Evolutionary conservation across 768 basidiomycete genomes (phyloP).

Genomic region (Phlegmacium glaucopus): DNA sequence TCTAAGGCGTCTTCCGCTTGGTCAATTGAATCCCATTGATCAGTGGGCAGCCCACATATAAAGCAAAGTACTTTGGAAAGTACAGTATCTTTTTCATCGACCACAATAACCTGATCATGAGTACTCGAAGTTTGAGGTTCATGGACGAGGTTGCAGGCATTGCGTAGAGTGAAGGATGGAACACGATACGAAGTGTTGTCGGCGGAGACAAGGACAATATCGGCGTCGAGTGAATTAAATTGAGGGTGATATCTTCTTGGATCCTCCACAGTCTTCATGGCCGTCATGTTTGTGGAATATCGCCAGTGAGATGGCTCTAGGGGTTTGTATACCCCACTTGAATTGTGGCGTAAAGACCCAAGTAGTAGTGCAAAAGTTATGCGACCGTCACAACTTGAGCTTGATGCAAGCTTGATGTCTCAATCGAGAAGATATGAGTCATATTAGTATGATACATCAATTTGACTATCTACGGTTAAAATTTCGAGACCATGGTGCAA

Average conservation of each 20-base stretch:
- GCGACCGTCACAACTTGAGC: no score
- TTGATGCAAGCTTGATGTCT: no score
- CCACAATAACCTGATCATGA: slow-evolving; percentile 11
- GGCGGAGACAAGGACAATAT: slow-evolving; percentile 36
- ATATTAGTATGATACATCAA: no score
- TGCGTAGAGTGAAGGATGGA: slow-evolving; percentile 53
- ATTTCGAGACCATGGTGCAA: no score
- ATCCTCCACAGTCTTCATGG: slow-evolving; percentile 13
- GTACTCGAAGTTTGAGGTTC: slow-evolving; percentile 40
- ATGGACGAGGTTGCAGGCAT: slow-evolving; percentile 56
- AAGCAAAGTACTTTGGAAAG: slow-evolving; percentile 38
- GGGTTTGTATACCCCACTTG: no score
- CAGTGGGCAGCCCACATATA: slow-evolving; percentile 38
- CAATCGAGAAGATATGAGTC: no score
- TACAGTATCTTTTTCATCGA: slow-evolving; percentile 33
- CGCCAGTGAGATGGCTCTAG: no score
- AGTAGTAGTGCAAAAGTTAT: no score
- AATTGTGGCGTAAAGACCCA: no score
- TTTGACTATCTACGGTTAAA: no score
- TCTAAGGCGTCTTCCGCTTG: slow-evolving; percentile 34
- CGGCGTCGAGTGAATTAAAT: slow-evolving; percentile 32
- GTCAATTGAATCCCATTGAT: slow-evolving; percentile 37
- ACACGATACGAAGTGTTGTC: slow-evolving; percentile 51
- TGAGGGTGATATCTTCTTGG: slow-evolving; percentile 25
- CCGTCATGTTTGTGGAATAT: slow-evolving; percentile 18